Percentiles rank a stretch among this genome's conserved stretches.
Evolutionary conservation across 148 eudicot species (phyloP).

Genomic region (Cornus kousa): DNA sequence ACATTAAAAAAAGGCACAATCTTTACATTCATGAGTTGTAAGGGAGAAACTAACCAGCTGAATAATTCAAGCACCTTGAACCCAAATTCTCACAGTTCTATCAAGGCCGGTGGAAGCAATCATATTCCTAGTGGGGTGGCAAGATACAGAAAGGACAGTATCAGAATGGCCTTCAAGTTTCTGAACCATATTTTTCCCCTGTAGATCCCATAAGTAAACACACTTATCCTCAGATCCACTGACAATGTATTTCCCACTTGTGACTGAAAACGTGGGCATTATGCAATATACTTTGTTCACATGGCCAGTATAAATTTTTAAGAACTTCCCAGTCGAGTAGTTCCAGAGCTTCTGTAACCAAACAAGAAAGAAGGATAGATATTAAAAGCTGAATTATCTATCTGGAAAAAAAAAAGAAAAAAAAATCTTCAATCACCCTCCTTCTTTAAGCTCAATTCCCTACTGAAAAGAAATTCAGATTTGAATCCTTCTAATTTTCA

Average conservation of each 20-base stretch:
- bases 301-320: conserved; percentile 80
- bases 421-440: no score
- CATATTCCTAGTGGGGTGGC: conserved; percentile 78
- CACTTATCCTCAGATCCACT: conserved; percentile 91
- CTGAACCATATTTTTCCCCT: conserved; percentile 71
- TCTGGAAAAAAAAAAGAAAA: no score
- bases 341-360: conserved; percentile 85
- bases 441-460: no score
- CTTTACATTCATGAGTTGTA: neutral
- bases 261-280: conserved; percentile 79
- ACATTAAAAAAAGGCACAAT: neutral
- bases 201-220: conserved; percentile 88
- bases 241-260: conserved; percentile 79
- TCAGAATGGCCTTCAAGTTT: conserved; percentile 92
- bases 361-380: conserved; percentile 3
- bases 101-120: conserved; percentile 88
- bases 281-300: conserved; percentile 61
- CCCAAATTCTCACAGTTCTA: conserved; percentile 78
- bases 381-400: no score
- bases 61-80: conserved; percentile 41
- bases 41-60: conserved; percentile 1
- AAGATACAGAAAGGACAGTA: conserved; percentile 73
- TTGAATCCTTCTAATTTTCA: no score
- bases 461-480: no score
- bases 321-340: conserved; percentile 65